Conservation (phyloP, 257 asterid species). For the Solanum tacnaense region DNA sequence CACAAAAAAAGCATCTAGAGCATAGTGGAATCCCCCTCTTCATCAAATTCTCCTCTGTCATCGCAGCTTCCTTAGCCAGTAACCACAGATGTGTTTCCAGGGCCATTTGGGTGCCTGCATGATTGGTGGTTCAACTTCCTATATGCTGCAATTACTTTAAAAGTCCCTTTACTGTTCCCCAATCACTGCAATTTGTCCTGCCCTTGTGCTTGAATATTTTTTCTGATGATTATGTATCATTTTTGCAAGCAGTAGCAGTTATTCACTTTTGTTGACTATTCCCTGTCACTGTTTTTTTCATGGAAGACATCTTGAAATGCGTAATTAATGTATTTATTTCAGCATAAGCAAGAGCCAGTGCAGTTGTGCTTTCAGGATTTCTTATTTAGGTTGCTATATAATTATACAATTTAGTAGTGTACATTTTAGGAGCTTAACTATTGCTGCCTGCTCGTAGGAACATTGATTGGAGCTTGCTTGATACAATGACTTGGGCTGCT, state of each 20-base stretch:
- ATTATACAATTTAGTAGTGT: background rate
- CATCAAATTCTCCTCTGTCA: background rate
- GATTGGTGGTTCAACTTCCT: background rate
- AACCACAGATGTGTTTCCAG: background rate
- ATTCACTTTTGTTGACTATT: background rate
- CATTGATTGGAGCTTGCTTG: slow-evolving; percentile 85
- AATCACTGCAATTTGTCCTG: background rate
- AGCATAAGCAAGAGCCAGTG: background rate
- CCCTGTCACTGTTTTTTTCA: background rate
- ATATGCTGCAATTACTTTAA: background rate
- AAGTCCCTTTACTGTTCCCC: background rate
- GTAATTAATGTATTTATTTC: background rate
- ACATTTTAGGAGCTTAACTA: background rate
- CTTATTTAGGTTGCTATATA: background rate
- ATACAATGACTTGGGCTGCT: slow-evolving; percentile 73
- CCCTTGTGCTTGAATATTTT: background rate
- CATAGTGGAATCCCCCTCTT: background rate
- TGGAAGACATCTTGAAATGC: background rate
- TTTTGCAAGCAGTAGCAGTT: background rate
- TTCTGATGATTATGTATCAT: background rate
- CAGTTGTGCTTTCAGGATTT: background rate
- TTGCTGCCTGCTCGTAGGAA: slow-evolving; percentile 25
- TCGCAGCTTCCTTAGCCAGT: background rate
- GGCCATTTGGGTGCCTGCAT: background rate
- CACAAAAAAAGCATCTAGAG: background rate